These are phyloP conservation scores for Yamadazyma jaroonii DNA, from an alignment of 1,139 yeast species.

Conservation along the genomic window DNA sequence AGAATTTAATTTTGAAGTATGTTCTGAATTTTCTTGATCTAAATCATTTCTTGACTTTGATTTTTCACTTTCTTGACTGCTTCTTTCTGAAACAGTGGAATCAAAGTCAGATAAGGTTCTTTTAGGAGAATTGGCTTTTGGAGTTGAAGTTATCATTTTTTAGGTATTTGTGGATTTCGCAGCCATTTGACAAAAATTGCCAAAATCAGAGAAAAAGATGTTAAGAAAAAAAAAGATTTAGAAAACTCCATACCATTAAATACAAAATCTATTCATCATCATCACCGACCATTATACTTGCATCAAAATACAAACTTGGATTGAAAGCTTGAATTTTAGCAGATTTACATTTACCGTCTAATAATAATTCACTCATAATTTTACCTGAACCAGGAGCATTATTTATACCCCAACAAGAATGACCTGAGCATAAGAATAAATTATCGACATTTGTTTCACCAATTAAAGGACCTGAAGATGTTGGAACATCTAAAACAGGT, in stretches of 20 bases:
- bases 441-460: constrained; percentile 88
- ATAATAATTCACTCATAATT: constrained; percentile 78
- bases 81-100: constrained; percentile 1
- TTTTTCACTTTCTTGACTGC: not conserved
- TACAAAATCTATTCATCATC: constrained; percentile 16
- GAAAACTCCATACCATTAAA: not conserved
- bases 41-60: not conserved
- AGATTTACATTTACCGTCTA: constrained; percentile 79
- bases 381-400: constrained; percentile 97
- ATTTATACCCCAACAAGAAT: constrained; percentile 98
- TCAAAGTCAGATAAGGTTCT: constrained; percentile 5
- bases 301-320: constrained; percentile 84
- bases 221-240: not conserved
- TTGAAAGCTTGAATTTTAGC: constrained; percentile 81
- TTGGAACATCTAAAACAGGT: constrained; percentile 91
- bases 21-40: not conserved
- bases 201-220: not conserved
- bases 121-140: constrained; percentile 1
- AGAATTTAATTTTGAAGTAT: not conserved
- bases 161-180: constrained; percentile 5
- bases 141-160: constrained; percentile 6
- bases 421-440: constrained; percentile 84
- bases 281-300: constrained; percentile 47
- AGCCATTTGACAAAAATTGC: not conserved
- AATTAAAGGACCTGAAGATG: constrained; percentile 87